These are phyloP conservation scores for Saposhnikovia divaricata DNA, from an alignment of 129 eudicot genomes.

Conservation along the genomic window DNA sequence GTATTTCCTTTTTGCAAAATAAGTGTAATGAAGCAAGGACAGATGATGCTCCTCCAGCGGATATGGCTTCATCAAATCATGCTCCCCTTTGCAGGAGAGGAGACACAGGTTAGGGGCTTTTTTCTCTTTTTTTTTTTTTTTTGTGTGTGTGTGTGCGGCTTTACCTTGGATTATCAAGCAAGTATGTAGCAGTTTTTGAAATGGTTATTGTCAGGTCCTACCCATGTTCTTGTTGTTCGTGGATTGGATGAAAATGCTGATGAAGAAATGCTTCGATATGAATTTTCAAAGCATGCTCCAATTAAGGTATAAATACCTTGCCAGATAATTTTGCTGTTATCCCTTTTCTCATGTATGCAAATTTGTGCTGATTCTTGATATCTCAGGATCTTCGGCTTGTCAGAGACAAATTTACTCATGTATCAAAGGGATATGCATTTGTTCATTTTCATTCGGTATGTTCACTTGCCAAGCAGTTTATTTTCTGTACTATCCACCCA, in stretches of 20 bases:
- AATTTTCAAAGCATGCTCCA: constrained; percentile 90
- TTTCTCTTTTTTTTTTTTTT: not conserved
- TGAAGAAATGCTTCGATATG: constrained; percentile 99
- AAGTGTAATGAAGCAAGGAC: constrained; percentile 91
- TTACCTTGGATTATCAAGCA: constrained; percentile 1
- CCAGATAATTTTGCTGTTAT: not conserved
- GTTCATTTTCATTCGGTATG: constrained; percentile 87
- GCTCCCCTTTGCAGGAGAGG: constrained; percentile 68
- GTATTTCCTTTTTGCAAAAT: not conserved
- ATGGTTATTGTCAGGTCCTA: constrained; percentile 56
- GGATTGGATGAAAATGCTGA: constrained; percentile 99
- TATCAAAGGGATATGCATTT: constrained; percentile 96
- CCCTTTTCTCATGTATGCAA: not conserved
- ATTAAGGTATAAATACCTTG: constrained; percentile 44
- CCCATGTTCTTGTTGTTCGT: constrained; percentile 95
- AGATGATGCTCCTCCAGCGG: constrained; percentile 96
- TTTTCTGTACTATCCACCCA: not conserved
- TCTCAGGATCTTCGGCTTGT: constrained; percentile 95
- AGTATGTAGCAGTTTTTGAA: constrained; percentile 7
- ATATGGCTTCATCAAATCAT: constrained; percentile 63
- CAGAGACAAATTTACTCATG: constrained; percentile 95
- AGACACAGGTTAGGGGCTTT: constrained; percentile 73
- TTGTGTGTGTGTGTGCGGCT: not conserved
- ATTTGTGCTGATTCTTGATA: constrained; percentile 6
- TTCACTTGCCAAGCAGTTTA: not conserved